A percentile compares a stretch with the other conserved stretches of the same genome.
Conservation (phyloP, 208 protist species). For the Trypanosomatidae sp. region DNA sequence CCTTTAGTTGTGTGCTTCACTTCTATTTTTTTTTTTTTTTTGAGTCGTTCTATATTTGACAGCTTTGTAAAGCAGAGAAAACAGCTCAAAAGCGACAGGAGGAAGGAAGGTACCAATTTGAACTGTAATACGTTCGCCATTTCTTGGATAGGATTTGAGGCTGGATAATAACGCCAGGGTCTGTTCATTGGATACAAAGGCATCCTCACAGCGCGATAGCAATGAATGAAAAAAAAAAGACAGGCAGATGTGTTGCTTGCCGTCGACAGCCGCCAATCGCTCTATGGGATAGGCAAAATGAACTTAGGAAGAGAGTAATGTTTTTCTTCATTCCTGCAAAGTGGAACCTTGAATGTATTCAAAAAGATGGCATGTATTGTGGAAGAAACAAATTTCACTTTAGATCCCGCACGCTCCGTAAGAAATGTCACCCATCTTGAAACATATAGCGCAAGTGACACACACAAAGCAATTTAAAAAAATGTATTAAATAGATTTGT, state of each 20-base stretch:
- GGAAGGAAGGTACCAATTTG: not conserved
- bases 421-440: not conserved
- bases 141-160: not conserved
- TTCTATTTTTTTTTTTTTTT: not conserved
- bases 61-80: not conserved
- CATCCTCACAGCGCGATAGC: not conserved
- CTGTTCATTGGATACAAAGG: too few species aligned
- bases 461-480: not conserved
- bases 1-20: constrained; percentile 3
- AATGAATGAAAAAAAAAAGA: not conserved
- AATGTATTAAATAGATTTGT: not conserved
- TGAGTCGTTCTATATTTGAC: not conserved
- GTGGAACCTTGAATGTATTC: not conserved
- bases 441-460: not conserved
- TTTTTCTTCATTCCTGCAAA: constrained; percentile 8
- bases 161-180: not conserved
- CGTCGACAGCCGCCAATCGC: not conserved
- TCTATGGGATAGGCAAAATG: not conserved
- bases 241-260: not conserved
- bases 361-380: not conserved
- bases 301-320: not conserved
- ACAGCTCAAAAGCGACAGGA: not conserved
- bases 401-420: not conserved
- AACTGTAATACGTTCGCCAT: not conserved
- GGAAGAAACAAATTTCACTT: not conserved